Evolutionary conservation across 2,329 filamentous ascomycete species (phyloP).

Genomic region (Fusarium fujikuroi): DNA sequence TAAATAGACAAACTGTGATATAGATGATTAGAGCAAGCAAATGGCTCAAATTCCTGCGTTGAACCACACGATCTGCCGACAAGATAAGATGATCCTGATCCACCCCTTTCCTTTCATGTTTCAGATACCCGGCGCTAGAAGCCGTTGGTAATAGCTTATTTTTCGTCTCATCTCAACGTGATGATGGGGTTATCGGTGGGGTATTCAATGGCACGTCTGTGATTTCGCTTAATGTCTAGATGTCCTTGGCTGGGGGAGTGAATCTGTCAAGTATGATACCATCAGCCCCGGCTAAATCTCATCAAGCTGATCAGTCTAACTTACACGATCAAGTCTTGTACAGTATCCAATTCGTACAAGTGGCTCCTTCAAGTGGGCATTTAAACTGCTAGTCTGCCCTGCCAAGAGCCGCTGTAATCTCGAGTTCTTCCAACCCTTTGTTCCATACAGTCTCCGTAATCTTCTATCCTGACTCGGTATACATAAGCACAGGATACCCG

Average conservation of each 20-base stretch:
- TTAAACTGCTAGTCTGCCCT: neutral
- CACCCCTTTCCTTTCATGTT: constrained; percentile 14
- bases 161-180: neutral
- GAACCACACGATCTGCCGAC: constrained; percentile 2
- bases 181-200: constrained; percentile 12
- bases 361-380: neutral
- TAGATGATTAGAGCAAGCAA: neutral
- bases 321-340: neutral
- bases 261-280: neutral
- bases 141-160: neutral
- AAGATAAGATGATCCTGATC: constrained; percentile 11
- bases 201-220: neutral
- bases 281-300: neutral
- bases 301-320: neutral
- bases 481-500: constrained; percentile 4
- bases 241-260: neutral
- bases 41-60: neutral
- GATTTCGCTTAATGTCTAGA: constrained; percentile 1
- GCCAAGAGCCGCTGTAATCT: neutral
- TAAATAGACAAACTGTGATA: neutral
- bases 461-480: neutral
- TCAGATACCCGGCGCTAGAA: constrained; percentile 35
- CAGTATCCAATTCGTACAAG: neutral
- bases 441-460: constrained; percentile 7
- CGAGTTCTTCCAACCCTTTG: neutral